Base-by-base conservation (phyloP, 1,284 basidiomycete genomes). In the Dichomitus squalens region DNA sequence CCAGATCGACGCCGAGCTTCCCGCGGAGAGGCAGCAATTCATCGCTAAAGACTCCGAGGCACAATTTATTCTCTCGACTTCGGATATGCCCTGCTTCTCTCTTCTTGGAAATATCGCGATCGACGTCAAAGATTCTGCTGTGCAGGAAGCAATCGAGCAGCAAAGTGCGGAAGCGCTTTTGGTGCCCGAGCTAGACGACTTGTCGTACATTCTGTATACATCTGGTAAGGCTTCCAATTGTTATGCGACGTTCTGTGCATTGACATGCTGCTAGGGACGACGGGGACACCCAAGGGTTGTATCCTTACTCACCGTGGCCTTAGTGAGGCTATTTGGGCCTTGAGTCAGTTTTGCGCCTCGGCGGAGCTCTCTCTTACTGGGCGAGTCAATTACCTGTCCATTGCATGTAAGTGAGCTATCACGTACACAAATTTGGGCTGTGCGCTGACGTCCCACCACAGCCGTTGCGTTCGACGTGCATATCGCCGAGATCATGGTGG, bases 231-330 rank as follows among this genome's bases (percentile, higher is more conserved):
- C 12, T 8, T 50, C 38, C 16, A 1, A 5, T 25, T 20, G 29
- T 31, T 9, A 9, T 7, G 23, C 48, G 12, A 23, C 2, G 4
- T 38, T 12, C 18, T 1, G 6, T 27, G 8, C 1, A 33, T 49
- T 60, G 6, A 47, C 47, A 53, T 23, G 21, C 7, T 56, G 21
- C n/a, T 18, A 81, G 80, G 81, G 6, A 84, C 81, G 2, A 84
- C 81, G 2, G 82, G 82, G 33, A 80, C 74, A 40, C 82, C 82
- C 1, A 84, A 84, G 62, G 82, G 82, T n/a, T 84, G 82, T 64
- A 67, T 84, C n/a, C 63, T 81, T 33, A 81, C 78, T 12, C 76
- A 83, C 57, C 57, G 67, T 11, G 79, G 80, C 9, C 69, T 82
- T 14, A 65, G 71, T 16, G 75, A 79, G 63, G 81, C 78, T 2